phyloP scores from a whole-genome alignment of 75 land plant species.

The Cunninghamia lanceolata region DNA sequence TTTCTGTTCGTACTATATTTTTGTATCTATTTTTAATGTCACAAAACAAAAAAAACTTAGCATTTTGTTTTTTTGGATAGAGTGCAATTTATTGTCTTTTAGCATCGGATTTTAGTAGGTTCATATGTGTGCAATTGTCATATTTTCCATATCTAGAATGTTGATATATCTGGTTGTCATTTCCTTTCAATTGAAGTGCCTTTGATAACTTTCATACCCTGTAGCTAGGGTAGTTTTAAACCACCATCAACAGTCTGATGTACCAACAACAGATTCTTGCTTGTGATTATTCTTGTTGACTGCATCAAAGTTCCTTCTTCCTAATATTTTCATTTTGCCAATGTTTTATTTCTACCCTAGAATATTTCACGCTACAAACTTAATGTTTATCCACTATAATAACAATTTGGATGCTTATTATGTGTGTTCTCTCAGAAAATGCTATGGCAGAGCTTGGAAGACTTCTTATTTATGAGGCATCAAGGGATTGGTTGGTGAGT shows the following conservation, averaged over 20 bases:
- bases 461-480: slow-evolving; percentile 94
- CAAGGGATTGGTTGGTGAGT: slow-evolving; percentile 99
- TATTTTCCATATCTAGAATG: not conserved
- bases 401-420: not conserved
- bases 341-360: not conserved
- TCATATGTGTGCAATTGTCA: not conserved
- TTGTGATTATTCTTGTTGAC: not conserved
- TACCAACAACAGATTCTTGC: not conserved
- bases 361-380: not conserved
- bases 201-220: not conserved
- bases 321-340: not conserved
- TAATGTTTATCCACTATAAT: not conserved
- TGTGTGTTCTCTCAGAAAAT: slow-evolving; percentile 40
- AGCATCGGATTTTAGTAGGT: not conserved
- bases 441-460: slow-evolving; percentile 98
- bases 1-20: not conserved
- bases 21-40: not conserved
- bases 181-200: not conserved
- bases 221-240: not conserved
- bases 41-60: not conserved
- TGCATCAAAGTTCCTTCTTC: not conserved
- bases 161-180: not conserved
- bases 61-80: not conserved
- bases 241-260: not conserved
- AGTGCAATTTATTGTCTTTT: not conserved